Evolutionary conservation across 2,329 filamentous ascomycete species (phyloP).

Genomic region (Cordyceps javanica): DNA sequence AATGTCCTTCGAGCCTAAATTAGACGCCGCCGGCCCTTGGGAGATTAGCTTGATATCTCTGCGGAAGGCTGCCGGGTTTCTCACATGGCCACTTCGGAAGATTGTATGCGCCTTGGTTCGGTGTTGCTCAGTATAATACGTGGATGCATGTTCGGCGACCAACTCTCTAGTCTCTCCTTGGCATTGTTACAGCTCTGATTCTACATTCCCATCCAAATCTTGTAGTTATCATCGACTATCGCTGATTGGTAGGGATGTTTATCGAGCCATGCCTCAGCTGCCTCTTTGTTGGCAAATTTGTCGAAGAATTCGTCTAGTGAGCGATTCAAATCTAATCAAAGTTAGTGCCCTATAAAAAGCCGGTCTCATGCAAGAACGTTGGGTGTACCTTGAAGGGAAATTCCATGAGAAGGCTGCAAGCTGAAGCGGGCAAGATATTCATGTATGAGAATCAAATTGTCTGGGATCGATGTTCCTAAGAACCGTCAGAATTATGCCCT

Average conservation of each 20-base stretch:
- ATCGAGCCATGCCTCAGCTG: too few species aligned
- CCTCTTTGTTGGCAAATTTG: background rate
- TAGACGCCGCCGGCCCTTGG: background rate
- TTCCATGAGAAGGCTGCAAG: conserved; percentile 13
- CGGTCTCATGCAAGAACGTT: background rate
- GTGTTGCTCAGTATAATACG: too few species aligned
- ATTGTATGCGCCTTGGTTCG: too few species aligned
- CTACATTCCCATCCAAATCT: too few species aligned
- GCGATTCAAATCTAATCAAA: conserved; percentile 4
- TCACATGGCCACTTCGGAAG: background rate
- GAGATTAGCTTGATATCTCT: background rate
- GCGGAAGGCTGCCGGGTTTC: background rate
- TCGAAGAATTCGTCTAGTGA: conserved; percentile 9
- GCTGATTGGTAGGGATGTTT: too few species aligned
- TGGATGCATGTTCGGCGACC: too few species aligned
- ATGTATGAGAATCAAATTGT: conserved; percentile 13
- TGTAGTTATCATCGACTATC: too few species aligned
- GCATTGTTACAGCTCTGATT: too few species aligned
- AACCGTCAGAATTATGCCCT: background rate
- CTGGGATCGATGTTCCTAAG: conserved; percentile 7
- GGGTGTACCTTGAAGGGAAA: conserved; percentile 7
- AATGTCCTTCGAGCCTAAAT: background rate
- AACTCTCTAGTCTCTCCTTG: too few species aligned
- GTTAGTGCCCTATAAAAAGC: background rate
- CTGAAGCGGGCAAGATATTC: conserved; percentile 9